Conservation (phyloP, 2,329 filamentous ascomycete species). For the Epichloe baconii region DNA sequence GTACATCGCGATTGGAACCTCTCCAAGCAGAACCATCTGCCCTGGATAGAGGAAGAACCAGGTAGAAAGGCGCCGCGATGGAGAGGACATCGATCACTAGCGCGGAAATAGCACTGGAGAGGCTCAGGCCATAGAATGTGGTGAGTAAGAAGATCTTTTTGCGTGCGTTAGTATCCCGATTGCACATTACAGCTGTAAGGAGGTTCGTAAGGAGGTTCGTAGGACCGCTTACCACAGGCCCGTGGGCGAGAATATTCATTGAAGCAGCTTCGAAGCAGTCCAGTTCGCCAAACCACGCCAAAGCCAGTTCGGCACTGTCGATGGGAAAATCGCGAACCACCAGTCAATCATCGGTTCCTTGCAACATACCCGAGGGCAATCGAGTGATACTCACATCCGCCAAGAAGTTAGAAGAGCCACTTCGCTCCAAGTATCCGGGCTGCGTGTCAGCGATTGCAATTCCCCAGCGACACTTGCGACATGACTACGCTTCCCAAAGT, state of each 20-base stretch:
- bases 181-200: neutral
- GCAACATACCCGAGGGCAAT: neutral
- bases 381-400: constrained; percentile 35
- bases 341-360: constrained; percentile 5
- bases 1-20: constrained; percentile 49
- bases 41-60: constrained; percentile 55
- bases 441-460: constrained; percentile 53
- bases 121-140: constrained; percentile 62
- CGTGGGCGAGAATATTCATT: constrained; percentile 56
- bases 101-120: constrained; percentile 45
- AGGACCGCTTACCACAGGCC: constrained; percentile 43
- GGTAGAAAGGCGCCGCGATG: constrained; percentile 58
- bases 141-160: constrained; percentile 56
- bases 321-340: neutral
- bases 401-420: constrained; percentile 40
- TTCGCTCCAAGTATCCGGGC: constrained; percentile 48
- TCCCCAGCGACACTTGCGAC: constrained; percentile 49
- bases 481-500: constrained; percentile 50
- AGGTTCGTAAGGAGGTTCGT: neutral
- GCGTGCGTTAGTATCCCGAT: neutral
- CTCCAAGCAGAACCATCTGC: constrained; percentile 44
- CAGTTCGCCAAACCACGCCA: constrained; percentile 62
- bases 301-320: constrained; percentile 49
- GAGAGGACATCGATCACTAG: constrained; percentile 57
- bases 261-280: constrained; percentile 59